Evolutionary conservation across 495 filamentous ascomycete genomes (phyloP), one percentile per base, ranked within the genome.

Genomic region (Paragyromitra xinjiangensis): DNA sequence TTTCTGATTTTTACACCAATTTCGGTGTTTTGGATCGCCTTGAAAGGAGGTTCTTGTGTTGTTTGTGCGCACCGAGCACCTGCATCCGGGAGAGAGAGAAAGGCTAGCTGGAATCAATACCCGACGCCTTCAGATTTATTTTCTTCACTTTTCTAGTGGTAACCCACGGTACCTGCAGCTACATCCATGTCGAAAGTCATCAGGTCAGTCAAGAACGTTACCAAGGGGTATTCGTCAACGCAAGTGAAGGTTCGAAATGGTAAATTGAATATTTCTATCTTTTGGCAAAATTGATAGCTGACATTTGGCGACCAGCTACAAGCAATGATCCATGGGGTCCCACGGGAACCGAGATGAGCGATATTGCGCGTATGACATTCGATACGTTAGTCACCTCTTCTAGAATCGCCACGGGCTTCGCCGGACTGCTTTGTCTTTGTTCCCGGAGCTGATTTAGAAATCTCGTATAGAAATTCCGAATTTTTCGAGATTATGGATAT

Each of bases 401-500:
- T 39, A 19, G 29, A 12, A 48, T 45, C 26, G 67, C 72, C 39
- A 19, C 73, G 55, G 67, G 70, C 6, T 50, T 64, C 40, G 58
- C 75, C 76, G 74, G 59, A 53, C 34, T 44, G 22, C 19, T 42
- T 40, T 26, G 19, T 34, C 29, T 55, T 62, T 77, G 26, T 67
- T 79, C 34, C 70, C 40, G 44, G 59, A 62, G 26, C 73, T 73
- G 40, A 59, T 83, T 82, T 65, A 29, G 45, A 67, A 34, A 51
- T 59, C 29, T 64, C 58, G 39, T 22, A 53, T 82, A 97, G 94
- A 82, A 92, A 92, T n/a, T 94, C 90, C 82, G 95, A 98, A 84
- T 99, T 98, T 85, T 96, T 97, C 86, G 94, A 99, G 82, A 97
- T 99, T 80, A 97, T 99, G 91, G 96, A 98, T 84, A 99, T 99